phyloP scores from a whole-genome alignment of 495 filamentous ascomycete genomes.

The Wilcoxina mikolae region DNA sequence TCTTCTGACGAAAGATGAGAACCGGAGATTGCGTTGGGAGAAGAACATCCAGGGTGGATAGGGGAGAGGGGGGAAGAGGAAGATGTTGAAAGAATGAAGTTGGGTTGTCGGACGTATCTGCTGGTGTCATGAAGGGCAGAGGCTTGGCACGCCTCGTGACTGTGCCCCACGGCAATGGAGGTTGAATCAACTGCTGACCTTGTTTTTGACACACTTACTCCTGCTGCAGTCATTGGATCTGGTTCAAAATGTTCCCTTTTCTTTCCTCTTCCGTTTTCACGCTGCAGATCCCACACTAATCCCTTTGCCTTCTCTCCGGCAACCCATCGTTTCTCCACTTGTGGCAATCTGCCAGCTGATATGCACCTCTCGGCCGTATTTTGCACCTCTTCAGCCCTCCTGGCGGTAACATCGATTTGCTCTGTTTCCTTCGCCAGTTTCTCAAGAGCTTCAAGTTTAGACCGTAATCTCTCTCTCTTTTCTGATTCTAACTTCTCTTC shows the following conservation, averaged over 20 bases:
- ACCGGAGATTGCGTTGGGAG: neutral
- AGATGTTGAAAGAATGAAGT: neutral
- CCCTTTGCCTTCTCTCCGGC: constrained; percentile 11
- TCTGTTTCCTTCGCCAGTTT: constrained; percentile 50
- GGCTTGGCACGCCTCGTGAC: neutral
- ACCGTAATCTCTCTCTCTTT: constrained; percentile 62
- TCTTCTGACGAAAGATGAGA: neutral
- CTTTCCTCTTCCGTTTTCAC: constrained; percentile 8
- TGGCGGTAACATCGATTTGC: constrained; percentile 42
- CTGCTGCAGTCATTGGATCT: neutral
- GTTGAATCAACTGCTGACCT: neutral
- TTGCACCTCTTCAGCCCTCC: constrained; percentile 32
- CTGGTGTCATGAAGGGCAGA: neutral
- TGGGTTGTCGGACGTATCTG: neutral
- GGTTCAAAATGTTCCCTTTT: neutral
- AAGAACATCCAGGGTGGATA: neutral
- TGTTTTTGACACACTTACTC: neutral
- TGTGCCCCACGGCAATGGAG: neutral
- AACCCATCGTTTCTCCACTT: constrained; percentile 23
- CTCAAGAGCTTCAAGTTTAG: constrained; percentile 68
- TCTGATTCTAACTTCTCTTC: constrained; percentile 69
- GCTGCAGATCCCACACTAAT: neutral
- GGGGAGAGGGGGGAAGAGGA: neutral
- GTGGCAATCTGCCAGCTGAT: constrained; percentile 14
- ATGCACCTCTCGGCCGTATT: constrained; percentile 24